These are phyloP conservation scores for Candida multigemmis DNA, from an alignment of 805 yeast genomes.

Conservation along the genomic window DNA sequence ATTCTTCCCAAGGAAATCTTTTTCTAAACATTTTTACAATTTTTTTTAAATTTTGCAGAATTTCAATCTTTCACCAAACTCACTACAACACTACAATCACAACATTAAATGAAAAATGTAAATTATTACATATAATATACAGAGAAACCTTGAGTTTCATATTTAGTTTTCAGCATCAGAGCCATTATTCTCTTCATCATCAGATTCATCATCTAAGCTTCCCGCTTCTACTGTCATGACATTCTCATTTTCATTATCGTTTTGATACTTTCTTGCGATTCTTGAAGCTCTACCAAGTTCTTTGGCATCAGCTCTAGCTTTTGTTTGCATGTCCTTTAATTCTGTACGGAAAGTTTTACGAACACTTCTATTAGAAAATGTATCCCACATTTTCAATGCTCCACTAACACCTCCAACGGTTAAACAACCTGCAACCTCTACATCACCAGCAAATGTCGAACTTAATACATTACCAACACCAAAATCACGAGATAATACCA, in stretches of 20 bases:
- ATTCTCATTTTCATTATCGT: constrained; percentile 39
- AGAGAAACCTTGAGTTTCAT: too few relatives aligned
- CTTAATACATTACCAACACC: constrained; percentile 90
- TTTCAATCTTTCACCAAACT: too few relatives aligned
- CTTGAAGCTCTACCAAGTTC: constrained; percentile 55
- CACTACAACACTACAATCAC: too few relatives aligned
- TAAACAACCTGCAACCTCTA: constrained; percentile 76
- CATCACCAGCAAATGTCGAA: constrained; percentile 76
- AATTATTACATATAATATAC: too few relatives aligned
- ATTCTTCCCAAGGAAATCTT: too few relatives aligned
- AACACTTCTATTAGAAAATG: constrained; percentile 72
- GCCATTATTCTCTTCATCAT: constrained; percentile 15
- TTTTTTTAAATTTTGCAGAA: too few relatives aligned
- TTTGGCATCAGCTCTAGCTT: constrained; percentile 51
- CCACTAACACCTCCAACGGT: constrained; percentile 83
- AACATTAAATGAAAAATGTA: too few relatives aligned
- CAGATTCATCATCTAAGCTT: constrained; percentile 40
- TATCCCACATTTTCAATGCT: constrained; percentile 87
- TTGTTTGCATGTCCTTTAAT: constrained; percentile 41
- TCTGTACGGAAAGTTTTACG: constrained; percentile 59
- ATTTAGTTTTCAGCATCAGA: constrained; percentile 8
- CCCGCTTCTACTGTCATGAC: constrained; percentile 58
- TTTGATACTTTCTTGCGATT: constrained; percentile 62
- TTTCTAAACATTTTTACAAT: too few relatives aligned
- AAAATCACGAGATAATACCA: constrained; percentile 85